Conservation (phyloP, 2,329 filamentous ascomycete species). For the Neonectria hederae region DNA sequence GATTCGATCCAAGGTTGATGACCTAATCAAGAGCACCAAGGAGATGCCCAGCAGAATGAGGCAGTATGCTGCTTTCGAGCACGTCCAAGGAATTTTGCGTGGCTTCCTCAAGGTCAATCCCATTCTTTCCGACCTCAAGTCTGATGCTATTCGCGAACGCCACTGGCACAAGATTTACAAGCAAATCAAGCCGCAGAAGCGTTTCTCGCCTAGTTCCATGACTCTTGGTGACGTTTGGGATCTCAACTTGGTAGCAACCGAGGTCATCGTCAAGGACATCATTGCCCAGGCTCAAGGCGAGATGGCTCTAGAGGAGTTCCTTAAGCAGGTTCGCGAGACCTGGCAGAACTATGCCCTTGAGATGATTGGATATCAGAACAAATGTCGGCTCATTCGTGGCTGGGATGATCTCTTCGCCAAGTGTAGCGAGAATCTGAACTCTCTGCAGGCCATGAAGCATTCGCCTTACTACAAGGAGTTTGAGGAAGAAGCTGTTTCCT, state of each 20-base stretch:
- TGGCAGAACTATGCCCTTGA: conserved; percentile 97
- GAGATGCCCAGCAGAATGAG: conserved; percentile 99
- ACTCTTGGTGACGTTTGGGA: conserved; percentile 99
- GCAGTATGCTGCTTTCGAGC: conserved; percentile 99
- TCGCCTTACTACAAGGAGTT: conserved; percentile 99
- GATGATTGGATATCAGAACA: conserved; percentile 96
- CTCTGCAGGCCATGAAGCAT: conserved; percentile 97
- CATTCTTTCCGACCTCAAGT: conserved; percentile 89
- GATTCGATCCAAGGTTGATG: conserved; percentile 87
- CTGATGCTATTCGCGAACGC: conserved; percentile 92
- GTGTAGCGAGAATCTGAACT: conserved; percentile 97
- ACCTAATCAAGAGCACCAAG: conserved; percentile 96
- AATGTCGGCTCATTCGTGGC: conserved; percentile 94
- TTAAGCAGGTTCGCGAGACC: conserved; percentile 94
- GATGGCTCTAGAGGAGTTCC: conserved; percentile 97
- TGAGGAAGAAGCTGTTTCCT: conserved; percentile 93
- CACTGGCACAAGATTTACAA: conserved; percentile 99
- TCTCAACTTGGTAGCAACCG: conserved; percentile 86
- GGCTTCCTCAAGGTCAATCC: conserved; percentile 91
- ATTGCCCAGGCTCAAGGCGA: conserved; percentile 96
- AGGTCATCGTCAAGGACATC: conserved; percentile 89
- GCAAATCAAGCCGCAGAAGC: conserved; percentile 87
- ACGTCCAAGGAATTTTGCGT: conserved; percentile 91
- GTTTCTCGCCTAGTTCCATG: conserved; percentile 93
- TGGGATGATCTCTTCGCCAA: conserved; percentile 99